These are phyloP conservation scores for Tolypocladium guangdongense DNA, from an alignment of 2,329 filamentous ascomycete genomes.

Conservation along the genomic window DNA sequence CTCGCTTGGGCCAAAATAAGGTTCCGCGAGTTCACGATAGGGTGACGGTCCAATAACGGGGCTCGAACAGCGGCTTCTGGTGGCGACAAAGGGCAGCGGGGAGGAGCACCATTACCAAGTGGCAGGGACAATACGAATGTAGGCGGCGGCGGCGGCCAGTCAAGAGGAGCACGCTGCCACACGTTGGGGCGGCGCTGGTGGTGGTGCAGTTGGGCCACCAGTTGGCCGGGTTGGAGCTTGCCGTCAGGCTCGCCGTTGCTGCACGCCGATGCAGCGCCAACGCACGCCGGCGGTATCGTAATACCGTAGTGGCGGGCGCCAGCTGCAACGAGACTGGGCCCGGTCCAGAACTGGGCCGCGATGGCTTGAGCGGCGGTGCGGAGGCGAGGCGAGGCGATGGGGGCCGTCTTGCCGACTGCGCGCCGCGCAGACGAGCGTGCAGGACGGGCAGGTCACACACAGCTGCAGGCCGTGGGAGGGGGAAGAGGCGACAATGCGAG, in stretches of 20 bases:
- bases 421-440: neutral
- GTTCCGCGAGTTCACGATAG: neutral
- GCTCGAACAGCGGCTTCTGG: neutral
- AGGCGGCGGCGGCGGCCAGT: neutral
- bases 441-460: neutral
- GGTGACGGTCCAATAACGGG: neutral
- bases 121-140: neutral
- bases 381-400: neutral
- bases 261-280: slow-evolving; percentile 1
- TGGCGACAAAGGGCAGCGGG: neutral
- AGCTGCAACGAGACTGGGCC: neutral
- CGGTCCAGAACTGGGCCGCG: neutral
- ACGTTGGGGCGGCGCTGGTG: neutral
- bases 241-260: neutral
- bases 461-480: neutral
- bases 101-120: neutral
- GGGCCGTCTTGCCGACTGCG: slow-evolving; percentile 2
- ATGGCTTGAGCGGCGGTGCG: too few species aligned
- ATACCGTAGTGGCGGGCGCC: neutral
- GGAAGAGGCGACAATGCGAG: neutral
- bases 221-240: neutral
- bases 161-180: neutral
- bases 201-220: neutral
- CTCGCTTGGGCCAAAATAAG: neutral
- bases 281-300: neutral